Percentiles rank a stretch among this genome's conserved stretches.
These are phyloP conservation scores for Nectriaceae sp. DNA, from an alignment of 2,329 filamentous ascomycete species.

Conservation along the genomic window DNA sequence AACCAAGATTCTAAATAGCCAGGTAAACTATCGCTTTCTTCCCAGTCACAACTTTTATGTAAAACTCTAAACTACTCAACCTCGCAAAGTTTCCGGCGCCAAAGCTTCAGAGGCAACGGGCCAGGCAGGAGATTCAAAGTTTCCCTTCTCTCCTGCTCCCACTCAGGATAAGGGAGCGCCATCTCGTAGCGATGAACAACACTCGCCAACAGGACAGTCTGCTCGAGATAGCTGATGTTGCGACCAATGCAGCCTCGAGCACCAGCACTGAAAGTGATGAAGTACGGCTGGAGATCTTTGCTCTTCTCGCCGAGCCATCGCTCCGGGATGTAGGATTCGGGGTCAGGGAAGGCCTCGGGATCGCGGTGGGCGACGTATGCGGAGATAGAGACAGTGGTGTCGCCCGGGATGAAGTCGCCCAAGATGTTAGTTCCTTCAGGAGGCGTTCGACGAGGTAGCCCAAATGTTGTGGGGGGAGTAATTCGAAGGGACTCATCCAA, in stretches of 20 bases:
- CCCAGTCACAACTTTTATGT: constrained; percentile 11
- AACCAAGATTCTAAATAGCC: background rate
- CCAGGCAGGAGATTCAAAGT: constrained; percentile 23
- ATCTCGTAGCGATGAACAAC: constrained; percentile 46
- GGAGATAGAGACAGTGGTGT: constrained; percentile 42
- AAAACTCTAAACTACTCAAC: constrained; percentile 3
- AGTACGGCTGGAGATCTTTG: constrained; percentile 36
- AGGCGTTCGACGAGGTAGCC: constrained; percentile 28
- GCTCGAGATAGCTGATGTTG: constrained; percentile 45
- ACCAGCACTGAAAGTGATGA: constrained; percentile 45
- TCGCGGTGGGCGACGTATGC: constrained; percentile 41
- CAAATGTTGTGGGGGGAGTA: constrained; percentile 30
- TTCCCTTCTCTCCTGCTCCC: constrained; percentile 20
- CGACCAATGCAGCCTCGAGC: constrained; percentile 44
- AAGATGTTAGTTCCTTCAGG: constrained; percentile 32
- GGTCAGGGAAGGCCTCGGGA: constrained; percentile 40
- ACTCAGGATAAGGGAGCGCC: constrained; percentile 22
- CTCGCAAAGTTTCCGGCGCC: constrained; percentile 17
- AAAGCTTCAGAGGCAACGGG: constrained; percentile 25
- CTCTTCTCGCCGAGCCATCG: constrained; percentile 41
- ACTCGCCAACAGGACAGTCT: constrained; percentile 44
- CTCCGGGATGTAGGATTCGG: constrained; percentile 41
- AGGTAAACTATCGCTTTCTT: background rate
- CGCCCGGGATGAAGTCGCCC: constrained; percentile 36
- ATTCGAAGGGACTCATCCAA: constrained; percentile 49